Evolutionary conservation across 805 yeast species (phyloP), one percentile per base, ranked within the genome.

Genomic region (Teunomyces panamensis): DNA sequence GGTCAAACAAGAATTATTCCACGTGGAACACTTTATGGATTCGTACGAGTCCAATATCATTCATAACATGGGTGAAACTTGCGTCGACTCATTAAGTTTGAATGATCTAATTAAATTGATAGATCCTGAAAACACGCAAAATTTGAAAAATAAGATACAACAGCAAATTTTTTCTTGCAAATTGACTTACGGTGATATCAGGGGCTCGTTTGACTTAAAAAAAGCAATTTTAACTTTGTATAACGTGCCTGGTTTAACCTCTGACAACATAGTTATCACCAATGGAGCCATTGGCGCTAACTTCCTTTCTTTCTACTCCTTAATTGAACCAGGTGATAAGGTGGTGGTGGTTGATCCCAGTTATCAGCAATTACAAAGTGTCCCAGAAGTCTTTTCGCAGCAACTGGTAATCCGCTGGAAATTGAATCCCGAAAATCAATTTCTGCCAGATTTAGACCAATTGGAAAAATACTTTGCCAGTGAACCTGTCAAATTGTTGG

Each of bases 281-380:
- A 77, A 77, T 54, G 84, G 84, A 24, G 82, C 81, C 3, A 80
- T 80, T 59, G 83, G 78, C 6, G 83, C 78, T 29, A 79, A 79
- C 52, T 79, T 77, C 54, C 61, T 78, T 26, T 51, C 69, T 1
- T 67, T 74, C 48, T 78, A 77, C 50, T 58, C 78, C 0, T 49
- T 79, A 4, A 71, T 73, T 5, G 71, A 72, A 30, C 64, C 68
- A 4, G 74, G 68, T 4, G 83, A 77, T 50, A 80, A 74, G 49
- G 75, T 75, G 4, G 65, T 78, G 39, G 77, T 73, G 14, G 71
- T 75, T 5, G 71, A 69, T 46, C 84, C 84, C 10, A 67, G 73
- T 1, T 79, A 79, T 60, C 78, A 75, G 56, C 83, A 78, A 55
- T 58, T 79, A 24, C 54, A 64, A 33, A 70, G 79, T 34, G 79